Base-by-base conservation (phyloP, 1,139 yeast genomes). In the Yamadazyma atmosphaerica region DNA sequence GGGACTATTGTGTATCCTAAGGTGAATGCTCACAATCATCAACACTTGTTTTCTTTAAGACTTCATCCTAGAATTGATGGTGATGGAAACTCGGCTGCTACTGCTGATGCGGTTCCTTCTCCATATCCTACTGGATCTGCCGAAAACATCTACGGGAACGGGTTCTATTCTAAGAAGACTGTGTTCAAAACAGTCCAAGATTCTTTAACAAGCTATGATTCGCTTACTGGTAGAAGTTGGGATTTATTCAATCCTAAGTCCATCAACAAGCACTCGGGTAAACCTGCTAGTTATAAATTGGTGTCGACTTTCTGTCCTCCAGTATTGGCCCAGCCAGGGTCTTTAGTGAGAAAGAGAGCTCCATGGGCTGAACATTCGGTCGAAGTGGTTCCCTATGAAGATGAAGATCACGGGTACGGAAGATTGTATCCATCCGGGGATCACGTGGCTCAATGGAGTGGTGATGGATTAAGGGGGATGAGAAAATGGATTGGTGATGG, bases 21-120 rank as follows among this genome's bases (percentile, higher is more conserved):
- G 47, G 88, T 83, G 38, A 83, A 83, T 57, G 94, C 94, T 33
- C 92, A 85, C 66, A 83, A 85, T 63, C 94, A 85, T 63, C 94
- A 85, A 70, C 94, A 85, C 65, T 68, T 85, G 67, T 85, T 85
- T 64, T 78, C 87, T n/a, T 71, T 85, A 50, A 78, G 94, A 68
- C 58, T 85, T 50, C 86, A 85, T 57, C 92, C 94, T 49, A 77
- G 88, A 70, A 69, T 85, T 45, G 94, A 85, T 52, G 94, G 94
- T 53, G 86, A 81, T 44, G 77, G 76, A 50, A 85, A 85, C 68
- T 81, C 90, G 30, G 84, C 83, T 40, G 85, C 85, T 27, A 76
- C 76, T 47, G 72, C 80, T 38, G 94, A 85, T 55, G 88, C 86
- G 38, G 62, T 63, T 36, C 61, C 81, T 4, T 74, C 84, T 36